Evolutionary conservation across 163 green algal genomes (phyloP), one percentile per base, ranked within the genome.

Genomic region (Scenedesmus sp.): DNA sequence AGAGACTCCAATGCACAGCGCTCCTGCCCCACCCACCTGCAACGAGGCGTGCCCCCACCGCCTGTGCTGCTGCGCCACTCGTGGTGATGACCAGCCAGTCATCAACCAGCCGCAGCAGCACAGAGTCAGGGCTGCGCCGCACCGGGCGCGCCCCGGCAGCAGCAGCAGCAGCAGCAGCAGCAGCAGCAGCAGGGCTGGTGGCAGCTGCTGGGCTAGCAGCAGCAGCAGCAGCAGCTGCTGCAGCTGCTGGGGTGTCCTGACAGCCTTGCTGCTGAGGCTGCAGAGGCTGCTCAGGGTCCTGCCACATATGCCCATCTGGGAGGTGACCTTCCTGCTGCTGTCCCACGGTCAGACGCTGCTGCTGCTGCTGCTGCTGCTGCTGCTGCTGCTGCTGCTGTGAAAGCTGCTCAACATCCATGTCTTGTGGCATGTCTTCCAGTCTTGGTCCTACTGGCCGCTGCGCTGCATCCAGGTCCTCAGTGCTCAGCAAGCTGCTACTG

Each of bases 71-170:
- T 4, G 92, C 88, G 0, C 92, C 89, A 56, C 91, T 94, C 20
- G 91, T 94, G 15, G 95, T 97, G 86, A 99, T 92, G 12, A 97
- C 89, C 77, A 99, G 93, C 77, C 96, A 97, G 83, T 98, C 97
- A 83, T 98, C 97, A 70, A 98, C 92, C 56, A 97, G 93, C 0
- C 96, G 94, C 83, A 98, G 86, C 82, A 98, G 87, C 60, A 97
- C 74, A 7, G 93, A 95, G 16, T 85, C 60, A 59, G 88, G 88
- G 6, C 79, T 66, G 55, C 76, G 70, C 6, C 84, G 84, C 4
- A 20, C 89, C 2, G 62, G 82, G 26, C 82, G 86, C n/a, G 54
- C 54, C 13, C 60, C 57, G 59, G 83, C 82, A 76, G 91, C 67
- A 59, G 81, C 86, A 87, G 64, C 87, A 90, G 88, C 70, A 67